phyloP scores from a whole-genome alignment of 192 early-diverging fungal species.

The Gryganskiella cystojenkinii region DNA sequence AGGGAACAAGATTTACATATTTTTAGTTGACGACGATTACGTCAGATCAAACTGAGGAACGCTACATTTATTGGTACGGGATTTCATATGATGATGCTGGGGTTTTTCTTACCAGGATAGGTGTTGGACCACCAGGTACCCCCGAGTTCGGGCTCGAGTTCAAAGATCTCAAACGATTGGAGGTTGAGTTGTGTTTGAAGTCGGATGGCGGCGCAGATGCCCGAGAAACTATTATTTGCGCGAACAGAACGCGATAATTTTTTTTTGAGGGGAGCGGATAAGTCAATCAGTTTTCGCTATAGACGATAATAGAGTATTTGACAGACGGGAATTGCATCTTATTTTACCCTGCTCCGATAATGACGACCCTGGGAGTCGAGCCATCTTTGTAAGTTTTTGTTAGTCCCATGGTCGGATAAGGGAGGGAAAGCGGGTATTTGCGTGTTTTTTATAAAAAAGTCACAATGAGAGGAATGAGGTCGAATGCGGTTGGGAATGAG shows the following conservation, averaged over 20 bases:
- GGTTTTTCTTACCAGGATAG: constrained; percentile 36
- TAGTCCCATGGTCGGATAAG: constrained; percentile 38
- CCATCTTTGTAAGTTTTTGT: constrained; percentile 43
- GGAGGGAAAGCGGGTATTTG: no score
- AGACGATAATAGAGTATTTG: no score
- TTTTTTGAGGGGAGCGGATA: no score
- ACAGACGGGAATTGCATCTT: not conserved
- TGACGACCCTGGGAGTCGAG: constrained; percentile 34
- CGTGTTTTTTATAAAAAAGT: no score
- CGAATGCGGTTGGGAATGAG: not conserved
- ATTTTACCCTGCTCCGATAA: constrained; percentile 58
- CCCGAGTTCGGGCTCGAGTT: constrained; percentile 46
- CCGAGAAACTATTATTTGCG: constrained; percentile 23
- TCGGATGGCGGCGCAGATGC: constrained; percentile 56
- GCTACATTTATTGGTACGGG: no score
- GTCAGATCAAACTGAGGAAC: no score
- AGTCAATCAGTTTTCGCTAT: no score
- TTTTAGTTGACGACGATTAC: no score
- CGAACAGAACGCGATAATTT: not conserved
- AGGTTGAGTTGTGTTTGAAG: constrained; percentile 49
- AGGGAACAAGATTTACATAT: no score
- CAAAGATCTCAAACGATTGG: constrained; percentile 41
- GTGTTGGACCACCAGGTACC: constrained; percentile 56
- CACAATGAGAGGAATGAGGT: no score
- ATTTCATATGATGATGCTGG: no score